These are phyloP conservation scores for Dovyalis caffra DNA, from an alignment of 345 rosid species.

Conservation along the genomic window DNA sequence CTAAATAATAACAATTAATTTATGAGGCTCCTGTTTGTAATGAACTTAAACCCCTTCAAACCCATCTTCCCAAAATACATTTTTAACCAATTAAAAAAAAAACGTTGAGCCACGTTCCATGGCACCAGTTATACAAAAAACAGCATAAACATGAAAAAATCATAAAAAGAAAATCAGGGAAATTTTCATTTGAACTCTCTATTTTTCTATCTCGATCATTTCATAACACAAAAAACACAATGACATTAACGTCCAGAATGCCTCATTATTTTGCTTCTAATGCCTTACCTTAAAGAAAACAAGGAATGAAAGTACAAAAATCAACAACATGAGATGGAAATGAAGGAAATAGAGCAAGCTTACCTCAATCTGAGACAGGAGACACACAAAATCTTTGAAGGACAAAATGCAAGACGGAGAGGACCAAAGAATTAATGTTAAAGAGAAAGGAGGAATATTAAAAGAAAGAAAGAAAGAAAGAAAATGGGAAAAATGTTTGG, in stretches of 20 bases:
- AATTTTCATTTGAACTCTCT: background rate
- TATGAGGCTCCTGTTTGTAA: background rate
- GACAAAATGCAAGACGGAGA: background rate
- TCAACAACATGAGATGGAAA: background rate
- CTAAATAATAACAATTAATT: background rate
- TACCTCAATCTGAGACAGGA: conserved; percentile 21
- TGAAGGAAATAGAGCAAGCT: background rate
- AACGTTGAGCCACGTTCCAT: background rate
- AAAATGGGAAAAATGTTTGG: background rate
- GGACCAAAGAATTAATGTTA: background rate
- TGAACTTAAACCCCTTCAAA: background rate
- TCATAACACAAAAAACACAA: background rate
- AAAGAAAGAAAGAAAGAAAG: conserved; percentile 12
- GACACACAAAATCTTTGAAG: background rate
- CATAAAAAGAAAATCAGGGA: background rate
- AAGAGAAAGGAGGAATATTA: conserved; percentile 2
- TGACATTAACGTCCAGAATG: background rate
- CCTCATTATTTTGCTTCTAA: background rate
- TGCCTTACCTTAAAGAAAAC: background rate
- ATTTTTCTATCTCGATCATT: background rate
- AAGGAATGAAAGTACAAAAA: background rate
- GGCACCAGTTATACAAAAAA: background rate
- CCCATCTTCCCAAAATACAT: background rate
- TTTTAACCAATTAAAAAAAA: background rate
- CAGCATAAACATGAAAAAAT: background rate